Evolutionary conservation across 306 rosid species (phyloP).

Genomic region (Cucumis cinereus): DNA sequence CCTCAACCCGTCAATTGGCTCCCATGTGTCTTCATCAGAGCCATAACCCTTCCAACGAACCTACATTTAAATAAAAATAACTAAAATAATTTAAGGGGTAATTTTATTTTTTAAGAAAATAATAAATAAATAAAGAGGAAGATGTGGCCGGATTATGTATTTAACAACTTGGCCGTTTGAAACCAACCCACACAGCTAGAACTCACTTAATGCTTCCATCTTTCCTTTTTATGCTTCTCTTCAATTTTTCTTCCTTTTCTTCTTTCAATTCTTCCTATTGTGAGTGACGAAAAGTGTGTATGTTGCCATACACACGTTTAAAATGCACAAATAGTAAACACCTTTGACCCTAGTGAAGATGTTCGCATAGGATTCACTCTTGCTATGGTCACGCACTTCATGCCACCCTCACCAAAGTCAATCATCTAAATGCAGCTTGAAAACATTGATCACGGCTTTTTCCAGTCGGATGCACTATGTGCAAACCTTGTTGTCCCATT

Average conservation of each 20-base stretch:
- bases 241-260: not conserved
- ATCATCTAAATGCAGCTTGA: not conserved
- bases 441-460: not conserved
- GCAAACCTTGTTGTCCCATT: not conserved
- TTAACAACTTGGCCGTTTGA: not conserved
- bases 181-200: not conserved
- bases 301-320: not conserved
- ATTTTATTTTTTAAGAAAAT: too few relatives aligned
- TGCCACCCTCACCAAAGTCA: not conserved
- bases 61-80: constrained; percentile 17
- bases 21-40: constrained; percentile 59
- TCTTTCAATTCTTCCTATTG: not conserved
- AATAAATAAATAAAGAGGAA: too few relatives aligned
- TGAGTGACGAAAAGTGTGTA: not conserved
- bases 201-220: not conserved
- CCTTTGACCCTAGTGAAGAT: not conserved
- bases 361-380: not conserved
- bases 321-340: not conserved
- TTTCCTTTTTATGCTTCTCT: not conserved
- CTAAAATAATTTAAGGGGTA: not conserved
- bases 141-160: not conserved
- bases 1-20: constrained; percentile 57
- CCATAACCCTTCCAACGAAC: constrained; percentile 75
- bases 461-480: not conserved
- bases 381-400: not conserved